Conservation (phyloP, 1,139 yeast species). For the Hansenula lynferdii region DNA sequence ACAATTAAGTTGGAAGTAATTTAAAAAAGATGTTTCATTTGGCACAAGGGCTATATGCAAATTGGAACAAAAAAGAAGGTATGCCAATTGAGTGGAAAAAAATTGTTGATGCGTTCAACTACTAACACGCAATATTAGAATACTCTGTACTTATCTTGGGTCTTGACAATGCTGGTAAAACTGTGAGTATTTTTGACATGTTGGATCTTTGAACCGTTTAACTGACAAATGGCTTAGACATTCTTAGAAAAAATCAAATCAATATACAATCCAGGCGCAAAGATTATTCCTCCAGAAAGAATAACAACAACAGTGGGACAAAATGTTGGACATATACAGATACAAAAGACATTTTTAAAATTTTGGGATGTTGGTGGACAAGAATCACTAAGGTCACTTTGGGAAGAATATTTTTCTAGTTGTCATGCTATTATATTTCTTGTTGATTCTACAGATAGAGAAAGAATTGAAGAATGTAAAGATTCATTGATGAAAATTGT, state of each 20-base stretch:
- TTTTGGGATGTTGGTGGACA: slow-evolving; percentile 99
- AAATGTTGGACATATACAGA: slow-evolving; percentile 52
- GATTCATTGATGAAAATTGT: slow-evolving; percentile 46
- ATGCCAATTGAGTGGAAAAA: slow-evolving; percentile 16
- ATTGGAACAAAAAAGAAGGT: slow-evolving; percentile 52
- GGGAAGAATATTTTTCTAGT: slow-evolving; percentile 81
- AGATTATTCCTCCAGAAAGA: slow-evolving; percentile 40
- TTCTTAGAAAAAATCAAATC: slow-evolving; percentile 60
- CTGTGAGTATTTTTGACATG: slow-evolving; percentile 30
- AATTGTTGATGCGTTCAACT: too few species aligned
- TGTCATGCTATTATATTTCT: slow-evolving; percentile 92
- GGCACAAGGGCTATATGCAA: slow-evolving; percentile 52
- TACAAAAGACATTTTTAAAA: slow-evolving; percentile 56
- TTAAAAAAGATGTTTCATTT: slow-evolving; percentile 55
- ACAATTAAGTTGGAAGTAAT: too few species aligned
- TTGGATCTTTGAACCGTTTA: not conserved
- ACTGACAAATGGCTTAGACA: slow-evolving; percentile 29
- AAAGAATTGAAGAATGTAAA: slow-evolving; percentile 78
- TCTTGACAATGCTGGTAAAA: slow-evolving; percentile 93
- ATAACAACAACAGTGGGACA: slow-evolving; percentile 76
- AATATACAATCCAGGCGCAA: slow-evolving; percentile 37
- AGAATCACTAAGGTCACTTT: slow-evolving; percentile 69
- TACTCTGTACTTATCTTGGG: slow-evolving; percentile 81
- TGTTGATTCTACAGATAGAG: slow-evolving; percentile 85
- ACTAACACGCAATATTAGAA: slow-evolving; percentile 32